Evolutionary conservation across 2,329 filamentous ascomycete species (phyloP).

Genomic region (Fusarium compactum): DNA sequence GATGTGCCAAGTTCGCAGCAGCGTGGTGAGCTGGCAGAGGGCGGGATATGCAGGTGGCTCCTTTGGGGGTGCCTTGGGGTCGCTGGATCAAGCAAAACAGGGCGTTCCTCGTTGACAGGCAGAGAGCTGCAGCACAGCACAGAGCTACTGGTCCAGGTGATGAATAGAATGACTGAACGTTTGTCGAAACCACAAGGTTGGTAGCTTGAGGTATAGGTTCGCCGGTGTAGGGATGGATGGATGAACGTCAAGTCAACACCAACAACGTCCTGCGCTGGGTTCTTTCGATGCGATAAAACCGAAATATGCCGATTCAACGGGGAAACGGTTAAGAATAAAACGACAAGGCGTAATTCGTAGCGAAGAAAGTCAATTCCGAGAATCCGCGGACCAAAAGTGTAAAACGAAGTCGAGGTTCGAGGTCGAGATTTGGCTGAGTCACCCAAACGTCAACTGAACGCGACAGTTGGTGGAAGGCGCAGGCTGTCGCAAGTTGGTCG

Average conservation of each 20-base stretch:
- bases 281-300: constrained; percentile 22
- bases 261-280: constrained; percentile 41
- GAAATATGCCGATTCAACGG: background rate
- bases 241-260: constrained; percentile 21
- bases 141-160: constrained; percentile 37
- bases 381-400: constrained; percentile 14
- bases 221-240: constrained; percentile 1
- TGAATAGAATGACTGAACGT: constrained; percentile 24
- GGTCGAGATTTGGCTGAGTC: constrained; percentile 37
- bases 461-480: constrained; percentile 15
- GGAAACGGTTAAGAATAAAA: background rate
- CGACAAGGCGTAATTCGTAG: constrained; percentile 23
- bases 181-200: constrained; percentile 31
- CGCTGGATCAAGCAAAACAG: constrained; percentile 43
- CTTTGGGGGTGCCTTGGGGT: constrained; percentile 47
- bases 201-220: constrained; percentile 20
- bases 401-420: constrained; percentile 27
- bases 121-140: constrained; percentile 46
- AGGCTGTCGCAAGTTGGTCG: constrained; percentile 34
- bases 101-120: constrained; percentile 40
- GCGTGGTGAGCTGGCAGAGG: constrained; percentile 50
- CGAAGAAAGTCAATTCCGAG: constrained; percentile 7
- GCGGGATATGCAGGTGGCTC: constrained; percentile 52
- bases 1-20: constrained; percentile 47
- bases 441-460: constrained; percentile 32